phyloP scores from a whole-genome alignment of 78 protist genomes.

The Kipferlia bialata region DNA sequence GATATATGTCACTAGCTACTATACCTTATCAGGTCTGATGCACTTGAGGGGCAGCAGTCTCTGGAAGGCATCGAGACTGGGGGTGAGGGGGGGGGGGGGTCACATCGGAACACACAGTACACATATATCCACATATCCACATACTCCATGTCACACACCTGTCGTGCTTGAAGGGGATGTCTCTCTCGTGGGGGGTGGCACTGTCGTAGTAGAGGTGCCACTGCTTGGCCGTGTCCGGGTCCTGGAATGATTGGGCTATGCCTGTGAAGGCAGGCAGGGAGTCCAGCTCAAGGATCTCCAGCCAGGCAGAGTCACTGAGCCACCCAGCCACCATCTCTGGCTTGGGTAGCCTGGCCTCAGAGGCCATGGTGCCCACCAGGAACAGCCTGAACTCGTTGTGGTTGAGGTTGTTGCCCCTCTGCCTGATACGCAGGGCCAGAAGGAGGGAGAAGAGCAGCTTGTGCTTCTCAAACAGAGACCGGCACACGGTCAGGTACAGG shows the following conservation, averaged over 20 bases:
- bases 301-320: conserved; percentile 51
- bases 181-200: conserved; percentile 36
- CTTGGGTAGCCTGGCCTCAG: conserved; percentile 5
- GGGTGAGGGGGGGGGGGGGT: background rate
- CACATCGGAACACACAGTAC: too few relatives aligned
- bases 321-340: conserved; percentile 41
- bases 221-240: conserved; percentile 18
- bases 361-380: conserved; percentile 40
- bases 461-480: conserved; percentile 65
- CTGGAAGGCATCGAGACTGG: conserved; percentile 16
- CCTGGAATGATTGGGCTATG: conserved; percentile 38
- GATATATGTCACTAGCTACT: too few relatives aligned
- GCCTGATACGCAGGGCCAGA: conserved; percentile 34
- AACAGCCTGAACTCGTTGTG: conserved; percentile 44
- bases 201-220: conserved; percentile 21
- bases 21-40: conserved; percentile 66
- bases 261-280: conserved; percentile 29
- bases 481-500: conserved; percentile 60
- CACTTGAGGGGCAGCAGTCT: conserved; percentile 44
- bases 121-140: too few relatives aligned
- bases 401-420: conserved; percentile 4
- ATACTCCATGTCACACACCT: too few relatives aligned
- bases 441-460: conserved; percentile 59
- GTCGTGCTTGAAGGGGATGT: too few relatives aligned
- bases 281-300: conserved; percentile 33